A percentile compares a stretch with the other conserved stretches of the same genome.
These are phyloP conservation scores for Debaryomycetaceae sp. DNA, from an alignment of 1,139 yeast genomes.

Conservation along the genomic window DNA sequence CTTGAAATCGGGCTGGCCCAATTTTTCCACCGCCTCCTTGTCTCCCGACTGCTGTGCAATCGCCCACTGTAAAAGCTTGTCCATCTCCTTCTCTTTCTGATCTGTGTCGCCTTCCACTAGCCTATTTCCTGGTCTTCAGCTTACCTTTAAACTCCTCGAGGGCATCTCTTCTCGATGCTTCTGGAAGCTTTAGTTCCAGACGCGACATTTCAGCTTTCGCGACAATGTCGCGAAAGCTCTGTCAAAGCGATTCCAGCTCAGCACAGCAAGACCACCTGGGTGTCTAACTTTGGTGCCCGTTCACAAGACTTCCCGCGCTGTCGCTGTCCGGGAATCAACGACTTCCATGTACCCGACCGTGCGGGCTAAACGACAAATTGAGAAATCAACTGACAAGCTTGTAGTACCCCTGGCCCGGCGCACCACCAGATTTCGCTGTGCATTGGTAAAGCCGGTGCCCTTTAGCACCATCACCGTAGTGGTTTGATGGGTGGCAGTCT, in stretches of 20 bases:
- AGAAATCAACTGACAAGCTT: too few species aligned
- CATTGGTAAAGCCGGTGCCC: too few species aligned
- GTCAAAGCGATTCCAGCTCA: too few species aligned
- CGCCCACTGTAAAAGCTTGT: constrained; percentile 88
- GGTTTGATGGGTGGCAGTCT: neutral
- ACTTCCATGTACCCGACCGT: neutral
- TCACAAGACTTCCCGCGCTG: neutral
- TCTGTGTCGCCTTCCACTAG: neutral
- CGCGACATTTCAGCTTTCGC: neutral
- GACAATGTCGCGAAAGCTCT: constrained; percentile 1
- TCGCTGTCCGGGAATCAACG: neutral
- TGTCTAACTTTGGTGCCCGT: too few species aligned
- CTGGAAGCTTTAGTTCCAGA: neutral
- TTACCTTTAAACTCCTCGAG: neutral
- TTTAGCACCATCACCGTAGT: too few species aligned
- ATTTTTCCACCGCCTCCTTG: constrained; percentile 55
- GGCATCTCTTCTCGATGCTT: neutral
- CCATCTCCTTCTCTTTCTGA: constrained; percentile 47
- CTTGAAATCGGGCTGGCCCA: constrained; percentile 74
- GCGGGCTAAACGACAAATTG: too few species aligned
- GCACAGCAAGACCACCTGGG: too few species aligned
- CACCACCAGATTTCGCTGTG: too few species aligned
- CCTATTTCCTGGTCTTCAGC: neutral
- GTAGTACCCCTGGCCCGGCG: too few species aligned
- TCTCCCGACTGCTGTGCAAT: constrained; percentile 73